Evolutionary conservation across 345 rosid genomes (phyloP).

Genomic region (Populus tremula): DNA sequence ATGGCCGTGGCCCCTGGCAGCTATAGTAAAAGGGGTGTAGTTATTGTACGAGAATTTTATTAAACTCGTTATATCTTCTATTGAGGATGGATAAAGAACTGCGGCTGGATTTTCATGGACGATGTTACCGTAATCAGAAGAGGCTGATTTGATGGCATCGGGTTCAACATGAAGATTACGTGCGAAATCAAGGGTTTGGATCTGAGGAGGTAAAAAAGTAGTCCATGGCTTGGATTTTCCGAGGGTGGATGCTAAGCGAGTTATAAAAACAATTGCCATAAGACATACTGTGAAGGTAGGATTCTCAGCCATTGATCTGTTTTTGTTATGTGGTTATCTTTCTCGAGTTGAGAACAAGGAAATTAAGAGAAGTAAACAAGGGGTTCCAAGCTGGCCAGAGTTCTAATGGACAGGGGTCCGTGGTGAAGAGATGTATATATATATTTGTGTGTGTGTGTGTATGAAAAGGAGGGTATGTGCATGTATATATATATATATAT

Average conservation of each 20-base stretch:
- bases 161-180: constrained; percentile 41
- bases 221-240: constrained; percentile 30
- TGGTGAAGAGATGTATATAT: not conserved
- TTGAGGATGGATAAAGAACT: constrained; percentile 61
- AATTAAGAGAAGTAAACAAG: not conserved
- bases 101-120: constrained; percentile 49
- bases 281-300: constrained; percentile 22
- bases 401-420: not conserved
- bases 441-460: not conserved
- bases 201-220: constrained; percentile 8
- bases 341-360: not conserved
- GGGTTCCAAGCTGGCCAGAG: not conserved
- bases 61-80: constrained; percentile 45
- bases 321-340: not conserved
- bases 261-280: constrained; percentile 29
- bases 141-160: constrained; percentile 39
- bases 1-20: constrained; percentile 92
- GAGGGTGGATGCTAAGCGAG: constrained; percentile 21
- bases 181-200: constrained; percentile 21
- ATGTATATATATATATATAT: not conserved
- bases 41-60: constrained; percentile 38
- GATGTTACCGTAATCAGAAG: constrained; percentile 68
- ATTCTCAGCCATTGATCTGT: constrained; percentile 29
- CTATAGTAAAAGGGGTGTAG: constrained; percentile 42
- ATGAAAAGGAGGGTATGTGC: not conserved